Evolutionary conservation across 257 asterid species (phyloP).

Genomic region (Rauvolfia tetraphylla): DNA sequence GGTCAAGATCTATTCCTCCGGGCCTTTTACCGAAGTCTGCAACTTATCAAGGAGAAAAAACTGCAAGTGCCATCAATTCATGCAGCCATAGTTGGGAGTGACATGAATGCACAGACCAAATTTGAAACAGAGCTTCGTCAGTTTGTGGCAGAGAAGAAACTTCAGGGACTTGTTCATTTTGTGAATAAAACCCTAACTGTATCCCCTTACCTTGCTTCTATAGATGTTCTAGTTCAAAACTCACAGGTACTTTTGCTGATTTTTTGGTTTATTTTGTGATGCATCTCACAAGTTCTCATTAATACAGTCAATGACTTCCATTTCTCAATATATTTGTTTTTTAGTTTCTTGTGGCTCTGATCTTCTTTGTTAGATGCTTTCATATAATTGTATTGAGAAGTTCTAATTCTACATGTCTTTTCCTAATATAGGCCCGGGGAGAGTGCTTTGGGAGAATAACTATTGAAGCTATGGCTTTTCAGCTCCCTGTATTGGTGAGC

Average conservation of each 20-base stretch:
- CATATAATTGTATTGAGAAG: neutral
- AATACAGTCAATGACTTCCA: neutral
- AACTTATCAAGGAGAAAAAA: slow-evolving; percentile 56
- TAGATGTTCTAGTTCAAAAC: slow-evolving; percentile 90
- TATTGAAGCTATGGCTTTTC: slow-evolving; percentile 99
- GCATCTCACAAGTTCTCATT: neutral
- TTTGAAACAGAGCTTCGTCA: slow-evolving; percentile 78
- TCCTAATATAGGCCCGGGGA: slow-evolving; percentile 68
- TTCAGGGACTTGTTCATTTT: slow-evolving; percentile 67
- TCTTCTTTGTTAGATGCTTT: neutral
- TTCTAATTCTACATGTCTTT: neutral
- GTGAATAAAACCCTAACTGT: slow-evolving; percentile 89
- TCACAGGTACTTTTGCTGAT: slow-evolving; percentile 64
- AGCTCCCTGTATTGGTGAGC: slow-evolving; percentile 90
- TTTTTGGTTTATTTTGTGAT: neutral
- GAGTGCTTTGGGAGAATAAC: slow-evolving; percentile 99
- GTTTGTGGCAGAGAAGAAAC: slow-evolving; percentile 61
- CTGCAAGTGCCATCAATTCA: slow-evolving; percentile 66
- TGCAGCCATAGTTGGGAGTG: slow-evolving; percentile 90
- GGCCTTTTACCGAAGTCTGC: slow-evolving; percentile 72
- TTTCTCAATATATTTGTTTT: neutral
- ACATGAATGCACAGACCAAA: slow-evolving; percentile 75
- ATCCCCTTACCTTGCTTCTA: slow-evolving; percentile 87
- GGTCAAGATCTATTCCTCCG: slow-evolving; percentile 93
- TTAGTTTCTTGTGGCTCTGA: neutral